A percentile compares a stretch with the other conserved stretches of the same genome.
phyloP scores from a whole-genome alignment of 192 early-diverging fungal species.

The Coemansia sp. region DNA sequence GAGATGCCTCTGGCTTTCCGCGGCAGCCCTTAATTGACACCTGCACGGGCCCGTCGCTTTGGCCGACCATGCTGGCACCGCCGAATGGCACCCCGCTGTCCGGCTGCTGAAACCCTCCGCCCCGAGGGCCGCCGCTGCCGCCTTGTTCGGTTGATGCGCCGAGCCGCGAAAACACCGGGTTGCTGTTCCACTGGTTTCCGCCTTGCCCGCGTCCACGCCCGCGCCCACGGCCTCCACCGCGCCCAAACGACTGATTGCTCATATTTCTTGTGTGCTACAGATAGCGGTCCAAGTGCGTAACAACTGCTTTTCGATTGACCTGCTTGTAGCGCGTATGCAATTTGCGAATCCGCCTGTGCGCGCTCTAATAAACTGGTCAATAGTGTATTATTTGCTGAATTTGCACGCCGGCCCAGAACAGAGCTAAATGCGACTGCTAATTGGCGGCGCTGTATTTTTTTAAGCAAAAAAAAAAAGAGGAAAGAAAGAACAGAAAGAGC shows the following conservation, averaged over 20 bases:
- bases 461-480: neutral
- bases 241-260: constrained; percentile 7
- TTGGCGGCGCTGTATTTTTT: neutral
- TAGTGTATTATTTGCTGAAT: neutral
- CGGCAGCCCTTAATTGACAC: constrained; percentile 47
- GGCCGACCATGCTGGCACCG: constrained; percentile 17
- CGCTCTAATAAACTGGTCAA: neutral
- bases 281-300: neutral
- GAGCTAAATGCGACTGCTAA: neutral
- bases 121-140: constrained; percentile 1
- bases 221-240: constrained; percentile 27
- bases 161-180: constrained; percentile 35
- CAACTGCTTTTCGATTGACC: neutral
- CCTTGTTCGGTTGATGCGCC: constrained; percentile 1
- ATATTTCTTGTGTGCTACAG: neutral
- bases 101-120: neutral
- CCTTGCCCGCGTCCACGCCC: constrained; percentile 32
- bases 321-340: neutral
- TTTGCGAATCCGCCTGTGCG: neutral
- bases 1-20: constrained; percentile 35
- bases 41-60: constrained; percentile 25
- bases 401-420: neutral
- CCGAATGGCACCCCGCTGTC: constrained; percentile 21
- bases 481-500: neutral
- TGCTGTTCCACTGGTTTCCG: constrained; percentile 12